Evolutionary conservation across 1,139 yeast species (phyloP).

Genomic region (Sugiyamaella xylanicola): DNA sequence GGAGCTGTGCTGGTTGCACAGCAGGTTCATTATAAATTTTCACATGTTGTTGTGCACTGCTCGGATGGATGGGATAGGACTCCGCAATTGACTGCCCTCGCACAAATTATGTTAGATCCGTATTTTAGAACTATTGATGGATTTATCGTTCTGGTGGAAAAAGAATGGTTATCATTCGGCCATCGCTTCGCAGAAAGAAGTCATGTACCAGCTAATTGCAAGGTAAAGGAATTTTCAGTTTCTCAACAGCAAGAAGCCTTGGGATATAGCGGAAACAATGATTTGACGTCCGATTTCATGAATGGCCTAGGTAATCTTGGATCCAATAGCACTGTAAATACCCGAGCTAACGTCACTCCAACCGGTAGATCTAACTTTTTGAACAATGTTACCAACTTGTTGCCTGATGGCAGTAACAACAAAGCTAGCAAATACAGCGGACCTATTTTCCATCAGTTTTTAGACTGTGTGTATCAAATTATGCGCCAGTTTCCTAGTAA

Average conservation of each 20-base stretch:
- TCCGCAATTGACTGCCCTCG: slow-evolving; percentile 79
- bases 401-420: slow-evolving; percentile 14
- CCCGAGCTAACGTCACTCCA: background rate
- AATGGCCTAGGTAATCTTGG: background rate
- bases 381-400: slow-evolving; percentile 38
- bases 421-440: slow-evolving; percentile 60
- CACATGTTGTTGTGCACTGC: slow-evolving; percentile 86
- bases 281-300: slow-evolving; percentile 4
- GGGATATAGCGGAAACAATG: slow-evolving; percentile 5
- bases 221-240: slow-evolving; percentile 14
- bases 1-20: slow-evolving; percentile 79
- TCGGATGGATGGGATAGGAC: slow-evolving; percentile 99
- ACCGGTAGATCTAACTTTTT: slow-evolving; percentile 30
- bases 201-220: slow-evolving; percentile 44
- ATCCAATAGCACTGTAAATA: background rate
- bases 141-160: slow-evolving; percentile 79
- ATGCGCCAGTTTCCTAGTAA: slow-evolving; percentile 65
- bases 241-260: slow-evolving; percentile 14
- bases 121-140: slow-evolving; percentile 86
- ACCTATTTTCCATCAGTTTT: slow-evolving; percentile 90
- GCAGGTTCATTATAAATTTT: slow-evolving; percentile 76
- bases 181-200: slow-evolving; percentile 84
- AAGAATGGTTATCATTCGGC: slow-evolving; percentile 96
- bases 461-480: slow-evolving; percentile 86
- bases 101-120: slow-evolving; percentile 89